A percentile compares a stretch with the other conserved stretches of the same genome.
Evolutionary conservation across 768 basidiomycete species (phyloP).

Genomic region (Podaxis rugospora): DNA sequence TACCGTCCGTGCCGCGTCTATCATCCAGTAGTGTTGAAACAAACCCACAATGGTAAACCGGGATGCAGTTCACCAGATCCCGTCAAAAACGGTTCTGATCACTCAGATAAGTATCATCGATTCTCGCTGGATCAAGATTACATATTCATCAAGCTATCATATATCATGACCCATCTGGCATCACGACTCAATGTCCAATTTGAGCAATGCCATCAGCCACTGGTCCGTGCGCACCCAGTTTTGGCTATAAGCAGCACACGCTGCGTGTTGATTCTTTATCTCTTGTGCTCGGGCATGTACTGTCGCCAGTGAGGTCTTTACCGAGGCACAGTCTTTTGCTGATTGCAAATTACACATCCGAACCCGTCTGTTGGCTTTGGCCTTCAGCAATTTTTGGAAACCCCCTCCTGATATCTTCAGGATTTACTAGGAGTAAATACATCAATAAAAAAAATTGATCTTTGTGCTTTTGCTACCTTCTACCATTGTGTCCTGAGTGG

Average conservation of each 20-base stretch:
- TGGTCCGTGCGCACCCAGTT: conserved; percentile 49
- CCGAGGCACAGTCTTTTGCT: conserved; percentile 95
- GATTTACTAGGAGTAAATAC: not conserved
- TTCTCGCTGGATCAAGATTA: too few species aligned
- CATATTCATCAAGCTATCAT: not conserved
- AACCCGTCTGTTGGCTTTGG: conserved; percentile 88
- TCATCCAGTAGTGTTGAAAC: not conserved
- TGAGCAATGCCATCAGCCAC: conserved; percentile 8
- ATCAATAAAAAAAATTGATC: not conserved
- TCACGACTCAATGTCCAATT: not conserved
- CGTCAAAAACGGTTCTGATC: not conserved
- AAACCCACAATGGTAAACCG: not conserved
- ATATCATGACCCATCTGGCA: not conserved
- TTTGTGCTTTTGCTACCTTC: conserved; percentile 1
- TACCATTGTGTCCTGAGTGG: not conserved
- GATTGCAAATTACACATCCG: conserved; percentile 98
- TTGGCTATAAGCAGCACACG: conserved; percentile 35
- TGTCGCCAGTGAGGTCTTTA: conserved; percentile 94
- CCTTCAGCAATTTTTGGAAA: conserved; percentile 91
- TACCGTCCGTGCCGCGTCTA: too few species aligned
- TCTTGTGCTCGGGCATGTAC: conserved; percentile 96
- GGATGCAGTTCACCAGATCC: conserved; percentile 3
- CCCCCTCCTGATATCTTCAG: conserved; percentile 16
- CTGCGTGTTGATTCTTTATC: conserved; percentile 37
- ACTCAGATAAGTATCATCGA: too few species aligned